phyloP scores from a whole-genome alignment of 306 rosid species.

The Macrotyloma uniflorum region DNA sequence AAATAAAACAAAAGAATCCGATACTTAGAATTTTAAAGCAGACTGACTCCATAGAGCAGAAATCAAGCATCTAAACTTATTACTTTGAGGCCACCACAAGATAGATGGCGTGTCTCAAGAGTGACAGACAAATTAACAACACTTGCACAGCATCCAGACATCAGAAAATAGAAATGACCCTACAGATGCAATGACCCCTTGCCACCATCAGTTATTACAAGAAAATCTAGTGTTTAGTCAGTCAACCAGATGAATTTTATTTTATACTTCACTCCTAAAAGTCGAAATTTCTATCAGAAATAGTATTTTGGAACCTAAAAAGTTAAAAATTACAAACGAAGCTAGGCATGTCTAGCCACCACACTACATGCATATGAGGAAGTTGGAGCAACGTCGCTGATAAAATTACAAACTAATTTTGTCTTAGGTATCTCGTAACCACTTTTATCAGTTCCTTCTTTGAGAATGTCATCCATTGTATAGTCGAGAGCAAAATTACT shows the following conservation, averaged over 20 bases:
- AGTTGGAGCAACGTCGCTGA: slow-evolving; percentile 6
- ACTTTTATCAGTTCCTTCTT: not conserved
- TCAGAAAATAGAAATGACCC: not conserved
- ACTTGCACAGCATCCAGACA: not conserved
- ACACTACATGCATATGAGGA: slow-evolving; percentile 14
- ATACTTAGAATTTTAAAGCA: not conserved
- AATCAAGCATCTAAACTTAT: slow-evolving; percentile 28
- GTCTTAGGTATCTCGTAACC: slow-evolving; percentile 8
- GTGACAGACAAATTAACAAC: not conserved
- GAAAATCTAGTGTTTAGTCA: slow-evolving; percentile 4
- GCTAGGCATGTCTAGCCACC: slow-evolving; percentile 11
- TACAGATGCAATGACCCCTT: slow-evolving; percentile 11
- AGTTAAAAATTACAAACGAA: not conserved
- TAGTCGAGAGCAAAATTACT: not conserved
- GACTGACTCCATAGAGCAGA: slow-evolving; percentile 14
- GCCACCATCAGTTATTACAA: not conserved
- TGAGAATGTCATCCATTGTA: slow-evolving; percentile 4
- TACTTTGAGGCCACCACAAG: not conserved
- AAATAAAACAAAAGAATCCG: not conserved
- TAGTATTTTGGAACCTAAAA: not conserved
- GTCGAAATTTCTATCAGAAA: not conserved
- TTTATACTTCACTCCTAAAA: not conserved
- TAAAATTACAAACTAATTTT: not conserved
- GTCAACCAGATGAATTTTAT: slow-evolving; percentile 18
- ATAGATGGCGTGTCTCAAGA: not conserved